phyloP scores from a whole-genome alignment of 1,284 basidiomycete species.

The Moniliophthora roreri region DNA sequence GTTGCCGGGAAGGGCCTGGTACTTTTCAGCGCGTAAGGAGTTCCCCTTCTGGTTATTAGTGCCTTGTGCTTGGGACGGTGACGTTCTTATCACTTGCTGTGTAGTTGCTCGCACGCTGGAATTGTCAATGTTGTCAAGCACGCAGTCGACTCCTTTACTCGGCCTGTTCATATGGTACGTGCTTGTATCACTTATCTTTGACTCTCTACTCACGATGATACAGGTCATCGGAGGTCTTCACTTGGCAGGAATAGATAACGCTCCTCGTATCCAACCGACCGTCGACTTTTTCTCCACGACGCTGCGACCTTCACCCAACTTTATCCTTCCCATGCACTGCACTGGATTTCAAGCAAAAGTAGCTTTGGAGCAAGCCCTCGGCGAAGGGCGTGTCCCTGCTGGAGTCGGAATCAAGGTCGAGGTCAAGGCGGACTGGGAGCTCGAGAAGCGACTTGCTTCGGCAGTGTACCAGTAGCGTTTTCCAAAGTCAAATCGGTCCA shows the following conservation, averaged over 20 bases:
- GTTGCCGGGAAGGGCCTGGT: conserved; percentile 78
- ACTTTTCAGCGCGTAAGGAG: conserved; percentile 79
- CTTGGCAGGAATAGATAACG: conserved; percentile 65
- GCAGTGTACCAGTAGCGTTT: conserved; percentile 7
- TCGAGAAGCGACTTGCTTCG: conserved; percentile 36
- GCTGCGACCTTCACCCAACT: conserved; percentile 63
- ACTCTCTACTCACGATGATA: conserved; percentile 5
- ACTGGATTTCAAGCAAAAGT: conserved; percentile 74
- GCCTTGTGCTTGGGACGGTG: no score
- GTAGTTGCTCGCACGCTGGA: conserved; percentile 79
- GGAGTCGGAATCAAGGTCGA: conserved; percentile 71
- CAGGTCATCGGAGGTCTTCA: conserved; percentile 81
- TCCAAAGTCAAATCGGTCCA: background rate
- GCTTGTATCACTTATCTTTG: background rate
- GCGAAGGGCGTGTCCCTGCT: conserved; percentile 72
- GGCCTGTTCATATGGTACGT: conserved; percentile 74
- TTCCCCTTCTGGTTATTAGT: no score
- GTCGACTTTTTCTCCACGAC: conserved; percentile 65
- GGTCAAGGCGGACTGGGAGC: conserved; percentile 40
- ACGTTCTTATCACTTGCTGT: no score
- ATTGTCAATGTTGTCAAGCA: conserved; percentile 81
- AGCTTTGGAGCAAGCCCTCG: conserved; percentile 65
- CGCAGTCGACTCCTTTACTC: conserved; percentile 55
- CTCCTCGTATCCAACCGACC: conserved; percentile 64
- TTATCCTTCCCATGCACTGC: conserved; percentile 82